Conservation (phyloP, 129 eudicot species). For the Pittosporum tobira region DNA sequence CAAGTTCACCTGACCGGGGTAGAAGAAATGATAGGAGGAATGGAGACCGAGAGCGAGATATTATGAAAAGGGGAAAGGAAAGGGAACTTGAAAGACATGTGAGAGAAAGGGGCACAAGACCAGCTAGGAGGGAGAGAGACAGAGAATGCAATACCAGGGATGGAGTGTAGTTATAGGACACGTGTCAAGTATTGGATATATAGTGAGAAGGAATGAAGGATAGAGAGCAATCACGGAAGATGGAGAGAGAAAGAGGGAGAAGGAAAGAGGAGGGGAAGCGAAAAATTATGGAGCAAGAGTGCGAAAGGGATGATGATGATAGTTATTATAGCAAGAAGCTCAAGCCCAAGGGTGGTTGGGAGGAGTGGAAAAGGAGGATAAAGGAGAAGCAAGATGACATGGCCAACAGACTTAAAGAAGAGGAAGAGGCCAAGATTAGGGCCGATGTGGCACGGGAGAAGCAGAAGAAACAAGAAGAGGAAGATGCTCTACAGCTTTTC, state of each 20-base stretch:
- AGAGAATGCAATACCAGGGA: conserved; percentile 76
- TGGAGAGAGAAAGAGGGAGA: conserved; percentile 80
- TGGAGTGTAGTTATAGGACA: conserved; percentile 66
- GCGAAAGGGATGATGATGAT: conserved; percentile 66
- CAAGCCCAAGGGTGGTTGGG: conserved; percentile 69
- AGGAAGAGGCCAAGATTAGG: conserved; percentile 72
- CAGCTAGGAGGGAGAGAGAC: conserved; percentile 89
- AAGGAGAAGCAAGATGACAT: conserved; percentile 90
- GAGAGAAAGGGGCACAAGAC: conserved; percentile 92
- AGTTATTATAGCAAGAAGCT: conserved; percentile 62
- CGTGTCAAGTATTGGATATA: conserved; percentile 92
- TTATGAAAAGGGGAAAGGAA: conserved; percentile 80
- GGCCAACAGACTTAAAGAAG: conserved; percentile 76
- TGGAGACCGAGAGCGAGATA: conserved; percentile 68
- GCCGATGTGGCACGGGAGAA: conserved; percentile 53
- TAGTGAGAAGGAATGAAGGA: conserved; percentile 84
- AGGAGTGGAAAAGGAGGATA: conserved; percentile 68
- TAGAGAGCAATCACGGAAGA: conserved; percentile 63
- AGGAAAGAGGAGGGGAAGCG: conserved; percentile 73
- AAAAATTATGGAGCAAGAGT: conserved; percentile 69
- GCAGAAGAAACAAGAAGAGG: conserved; percentile 61
- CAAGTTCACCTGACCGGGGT: conserved; percentile 75
- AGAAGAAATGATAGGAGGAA: conserved; percentile 47
- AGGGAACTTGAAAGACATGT: conserved; percentile 85
- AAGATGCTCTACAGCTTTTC: conserved; percentile 33